Evolutionary conservation across 345 rosid species (phyloP).

Genomic region (Camelina neglecta): DNA sequence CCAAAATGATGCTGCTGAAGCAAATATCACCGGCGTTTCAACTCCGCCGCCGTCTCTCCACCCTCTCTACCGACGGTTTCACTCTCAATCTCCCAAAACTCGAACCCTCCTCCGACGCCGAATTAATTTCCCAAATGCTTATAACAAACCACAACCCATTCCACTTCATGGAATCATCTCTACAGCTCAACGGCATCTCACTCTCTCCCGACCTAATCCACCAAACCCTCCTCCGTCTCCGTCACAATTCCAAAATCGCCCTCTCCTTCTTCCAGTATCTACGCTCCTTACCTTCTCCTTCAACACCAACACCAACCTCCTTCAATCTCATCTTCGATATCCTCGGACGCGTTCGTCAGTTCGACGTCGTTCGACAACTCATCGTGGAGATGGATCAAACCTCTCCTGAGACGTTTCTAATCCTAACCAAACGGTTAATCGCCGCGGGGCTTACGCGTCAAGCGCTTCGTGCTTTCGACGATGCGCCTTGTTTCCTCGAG

Average conservation of each 20-base stretch:
- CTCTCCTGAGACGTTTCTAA: conserved; percentile 61
- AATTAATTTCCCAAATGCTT: conserved; percentile 64
- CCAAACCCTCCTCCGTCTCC: conserved; percentile 92
- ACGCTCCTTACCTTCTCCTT: conserved; percentile 49
- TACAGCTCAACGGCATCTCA: conserved; percentile 76
- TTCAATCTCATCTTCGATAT: conserved; percentile 59
- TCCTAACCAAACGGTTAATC: conserved; percentile 69
- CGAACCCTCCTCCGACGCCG: conserved; percentile 71
- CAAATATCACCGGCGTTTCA: neutral
- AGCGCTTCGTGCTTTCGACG: conserved; percentile 80
- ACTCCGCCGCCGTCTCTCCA: conserved; percentile 35
- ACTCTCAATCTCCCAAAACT: conserved; percentile 52
- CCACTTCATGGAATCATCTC: conserved; percentile 78
- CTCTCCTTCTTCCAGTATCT: conserved; percentile 38
- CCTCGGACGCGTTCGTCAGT: conserved; percentile 72
- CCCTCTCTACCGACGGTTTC: conserved; percentile 26
- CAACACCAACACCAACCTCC: conserved; percentile 23
- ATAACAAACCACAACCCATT: conserved; percentile 84
- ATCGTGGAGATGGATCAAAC: conserved; percentile 73
- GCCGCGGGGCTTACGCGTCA: conserved; percentile 90
- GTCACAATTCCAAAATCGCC: conserved; percentile 71
- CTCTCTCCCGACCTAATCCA: conserved; percentile 62
- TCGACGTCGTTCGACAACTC: conserved; percentile 83
- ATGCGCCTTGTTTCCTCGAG: conserved; percentile 59
- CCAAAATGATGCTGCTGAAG: conserved; percentile 13